Evolutionary conservation across 2,329 filamentous ascomycete genomes (phyloP).

Genomic region (Fusarium praegraminearum): DNA sequence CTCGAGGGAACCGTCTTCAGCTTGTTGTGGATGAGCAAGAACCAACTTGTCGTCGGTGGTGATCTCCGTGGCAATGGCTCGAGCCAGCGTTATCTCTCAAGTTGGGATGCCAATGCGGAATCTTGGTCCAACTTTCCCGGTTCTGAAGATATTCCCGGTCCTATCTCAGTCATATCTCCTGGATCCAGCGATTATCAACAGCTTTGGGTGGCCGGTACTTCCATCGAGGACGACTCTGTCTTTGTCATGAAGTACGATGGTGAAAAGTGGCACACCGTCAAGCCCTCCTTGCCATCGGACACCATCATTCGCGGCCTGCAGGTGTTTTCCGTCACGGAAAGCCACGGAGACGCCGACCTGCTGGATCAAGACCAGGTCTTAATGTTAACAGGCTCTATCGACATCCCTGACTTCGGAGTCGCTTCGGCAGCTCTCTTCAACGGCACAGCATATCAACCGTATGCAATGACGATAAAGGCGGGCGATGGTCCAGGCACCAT

Average conservation of each 20-base stretch:
- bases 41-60: conserved; percentile 80
- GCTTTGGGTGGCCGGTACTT: conserved; percentile 85
- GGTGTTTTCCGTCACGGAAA: conserved; percentile 76
- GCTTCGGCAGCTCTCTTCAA: conserved; percentile 91
- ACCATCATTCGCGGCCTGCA: conserved; percentile 85
- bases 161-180: conserved; percentile 79
- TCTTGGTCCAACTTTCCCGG: conserved; percentile 74
- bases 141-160: conserved; percentile 78
- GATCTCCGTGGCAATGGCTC: conserved; percentile 77
- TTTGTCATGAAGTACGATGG: conserved; percentile 89
- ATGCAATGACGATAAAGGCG: conserved; percentile 78
- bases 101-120: conserved; percentile 76
- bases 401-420: conserved; percentile 79
- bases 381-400: conserved; percentile 86
- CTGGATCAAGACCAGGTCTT: conserved; percentile 77
- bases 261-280: conserved; percentile 74
- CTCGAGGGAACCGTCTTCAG: conserved; percentile 77
- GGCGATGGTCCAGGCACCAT: conserved; percentile 78
- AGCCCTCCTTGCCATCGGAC: conserved; percentile 69
- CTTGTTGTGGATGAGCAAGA: conserved; percentile 81
- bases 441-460: conserved; percentile 81
- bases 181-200: conserved; percentile 78
- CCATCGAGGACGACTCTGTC: conserved; percentile 70
- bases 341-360: conserved; percentile 73
- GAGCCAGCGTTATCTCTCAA: conserved; percentile 72